phyloP scores from a whole-genome alignment of 2,329 filamentous ascomycete genomes.

The Monilinia laxa region DNA sequence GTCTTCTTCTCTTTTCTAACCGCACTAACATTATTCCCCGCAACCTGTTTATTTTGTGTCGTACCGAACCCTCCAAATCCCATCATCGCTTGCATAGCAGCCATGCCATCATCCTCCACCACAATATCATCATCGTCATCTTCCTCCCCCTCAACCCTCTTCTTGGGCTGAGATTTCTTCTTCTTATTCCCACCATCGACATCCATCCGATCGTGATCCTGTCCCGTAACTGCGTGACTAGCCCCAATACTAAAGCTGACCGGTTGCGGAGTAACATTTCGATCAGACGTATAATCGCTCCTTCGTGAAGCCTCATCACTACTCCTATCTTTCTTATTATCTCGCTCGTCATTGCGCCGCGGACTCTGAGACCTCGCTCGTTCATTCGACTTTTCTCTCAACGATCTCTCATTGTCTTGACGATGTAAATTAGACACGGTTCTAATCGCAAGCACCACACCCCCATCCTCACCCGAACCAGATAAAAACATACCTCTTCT shows the following conservation, averaged over 20 bases:
- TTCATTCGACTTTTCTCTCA: constrained; percentile 28
- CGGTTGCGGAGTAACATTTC: constrained; percentile 36
- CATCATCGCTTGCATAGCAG: constrained; percentile 81
- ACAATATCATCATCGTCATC: constrained; percentile 54
- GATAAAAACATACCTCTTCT: constrained; percentile 23
- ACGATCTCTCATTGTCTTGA: constrained; percentile 32
- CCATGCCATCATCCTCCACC: constrained; percentile 65
- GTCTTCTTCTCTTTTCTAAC: constrained; percentile 92
- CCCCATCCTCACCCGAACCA: not conserved
- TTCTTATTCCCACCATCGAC: constrained; percentile 36
- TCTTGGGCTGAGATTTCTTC: constrained; percentile 36
- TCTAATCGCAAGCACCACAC: constrained; percentile 19
- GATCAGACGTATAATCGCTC: not conserved
- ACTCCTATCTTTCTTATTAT: constrained; percentile 24
- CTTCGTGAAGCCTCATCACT: constrained; percentile 24
- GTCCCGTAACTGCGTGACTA: constrained; percentile 26
- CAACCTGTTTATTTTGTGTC: constrained; percentile 86
- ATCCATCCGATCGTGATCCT: constrained; percentile 40
- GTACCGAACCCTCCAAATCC: constrained; percentile 83
- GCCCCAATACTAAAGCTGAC: constrained; percentile 38
- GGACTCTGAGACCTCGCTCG: constrained; percentile 29
- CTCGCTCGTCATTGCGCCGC: constrained; percentile 25
- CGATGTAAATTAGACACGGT: constrained; percentile 25
- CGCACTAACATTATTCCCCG: constrained; percentile 79
- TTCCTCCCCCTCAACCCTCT: constrained; percentile 26